phyloP scores from a whole-genome alignment of 345 rosid genomes.

The Hibiscus syriacus region DNA sequence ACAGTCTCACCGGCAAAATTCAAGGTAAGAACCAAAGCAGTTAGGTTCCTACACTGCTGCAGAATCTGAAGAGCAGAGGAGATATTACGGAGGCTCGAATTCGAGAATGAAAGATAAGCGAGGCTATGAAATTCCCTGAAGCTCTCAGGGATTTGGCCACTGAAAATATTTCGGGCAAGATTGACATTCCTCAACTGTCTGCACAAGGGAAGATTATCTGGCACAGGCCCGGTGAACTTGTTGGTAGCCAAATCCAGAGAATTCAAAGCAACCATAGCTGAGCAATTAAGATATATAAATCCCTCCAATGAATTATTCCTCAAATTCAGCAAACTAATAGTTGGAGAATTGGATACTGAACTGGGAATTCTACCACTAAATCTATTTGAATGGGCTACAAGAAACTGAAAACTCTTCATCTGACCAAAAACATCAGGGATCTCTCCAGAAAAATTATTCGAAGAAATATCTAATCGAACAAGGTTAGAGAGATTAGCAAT shows the following conservation, averaged over 20 bases:
- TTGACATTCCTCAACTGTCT: conserved; percentile 40
- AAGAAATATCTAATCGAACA: conserved; percentile 46
- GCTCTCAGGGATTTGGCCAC: conserved; percentile 55
- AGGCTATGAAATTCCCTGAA: conserved; percentile 49
- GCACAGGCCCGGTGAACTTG: conserved; percentile 42
- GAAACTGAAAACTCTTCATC: conserved; percentile 25
- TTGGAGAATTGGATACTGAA: conserved; percentile 46
- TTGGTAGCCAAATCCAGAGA: conserved; percentile 69
- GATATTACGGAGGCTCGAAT: conserved; percentile 46
- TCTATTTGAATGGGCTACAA: conserved; percentile 41
- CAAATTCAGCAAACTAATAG: conserved; percentile 47
- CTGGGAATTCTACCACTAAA: conserved; percentile 53
- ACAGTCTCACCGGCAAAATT: conserved; percentile 54
- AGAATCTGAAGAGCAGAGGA: conserved; percentile 49
- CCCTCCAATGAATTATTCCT: conserved; percentile 68
- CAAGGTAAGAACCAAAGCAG: conserved; percentile 53
- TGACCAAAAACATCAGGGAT: conserved; percentile 54
- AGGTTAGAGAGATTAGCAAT: conserved; percentile 41
- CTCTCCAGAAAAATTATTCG: conserved; percentile 41
- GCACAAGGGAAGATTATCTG: conserved; percentile 51
- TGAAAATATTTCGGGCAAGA: conserved; percentile 56
- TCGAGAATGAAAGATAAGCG: conserved; percentile 55
- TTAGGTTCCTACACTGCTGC: conserved; percentile 56
- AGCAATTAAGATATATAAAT: conserved; percentile 43
- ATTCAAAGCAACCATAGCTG: conserved; percentile 43